Percentiles rank a stretch among this genome's conserved stretches.
phyloP scores from a whole-genome alignment of 2,329 filamentous ascomycete genomes.

The Aureobasidium vineae region DNA sequence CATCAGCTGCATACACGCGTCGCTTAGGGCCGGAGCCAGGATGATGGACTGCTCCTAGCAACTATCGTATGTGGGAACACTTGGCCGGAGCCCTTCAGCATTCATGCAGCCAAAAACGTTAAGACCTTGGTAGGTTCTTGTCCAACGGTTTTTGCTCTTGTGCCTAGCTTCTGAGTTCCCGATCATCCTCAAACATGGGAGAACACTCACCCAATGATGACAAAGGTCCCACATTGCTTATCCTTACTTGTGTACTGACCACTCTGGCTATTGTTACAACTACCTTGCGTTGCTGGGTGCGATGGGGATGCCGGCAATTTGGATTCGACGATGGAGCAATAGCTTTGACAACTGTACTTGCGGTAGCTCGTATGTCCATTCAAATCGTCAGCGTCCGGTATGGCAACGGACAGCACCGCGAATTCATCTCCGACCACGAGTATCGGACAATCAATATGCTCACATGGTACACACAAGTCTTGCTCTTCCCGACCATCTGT shows the following conservation, averaged over 20 bases:
- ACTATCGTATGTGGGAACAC: not conserved
- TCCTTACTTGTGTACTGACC: slow-evolving; percentile 27
- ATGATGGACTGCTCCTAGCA: not conserved
- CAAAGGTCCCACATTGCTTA: slow-evolving; percentile 26
- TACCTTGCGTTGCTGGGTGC: slow-evolving; percentile 23
- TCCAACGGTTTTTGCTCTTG: not conserved
- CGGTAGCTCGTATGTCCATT: slow-evolving; percentile 38
- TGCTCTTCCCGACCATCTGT: slow-evolving; percentile 44
- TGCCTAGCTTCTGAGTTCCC: too few relatives aligned
- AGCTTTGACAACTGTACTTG: slow-evolving; percentile 35
- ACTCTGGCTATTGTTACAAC: slow-evolving; percentile 27
- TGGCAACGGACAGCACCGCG: slow-evolving; percentile 44
- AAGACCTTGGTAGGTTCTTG: not conserved
- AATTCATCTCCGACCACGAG: slow-evolving; percentile 38
- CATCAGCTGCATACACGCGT: not conserved
- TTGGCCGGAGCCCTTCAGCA: not conserved
- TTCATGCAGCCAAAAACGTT: not conserved
- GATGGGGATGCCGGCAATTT: slow-evolving; percentile 27
- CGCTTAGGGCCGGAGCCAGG: not conserved
- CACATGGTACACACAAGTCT: slow-evolving; percentile 43
- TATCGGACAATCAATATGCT: slow-evolving; percentile 42
- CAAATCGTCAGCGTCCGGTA: slow-evolving; percentile 39
- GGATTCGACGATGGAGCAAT: slow-evolving; percentile 46
- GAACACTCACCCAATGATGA: slow-evolving; percentile 13
- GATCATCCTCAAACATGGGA: not conserved